A percentile compares a stretch with the other conserved stretches of the same genome.
Conservation (phyloP, 257 asterid genomes). For the Nicotiana attenuata region DNA sequence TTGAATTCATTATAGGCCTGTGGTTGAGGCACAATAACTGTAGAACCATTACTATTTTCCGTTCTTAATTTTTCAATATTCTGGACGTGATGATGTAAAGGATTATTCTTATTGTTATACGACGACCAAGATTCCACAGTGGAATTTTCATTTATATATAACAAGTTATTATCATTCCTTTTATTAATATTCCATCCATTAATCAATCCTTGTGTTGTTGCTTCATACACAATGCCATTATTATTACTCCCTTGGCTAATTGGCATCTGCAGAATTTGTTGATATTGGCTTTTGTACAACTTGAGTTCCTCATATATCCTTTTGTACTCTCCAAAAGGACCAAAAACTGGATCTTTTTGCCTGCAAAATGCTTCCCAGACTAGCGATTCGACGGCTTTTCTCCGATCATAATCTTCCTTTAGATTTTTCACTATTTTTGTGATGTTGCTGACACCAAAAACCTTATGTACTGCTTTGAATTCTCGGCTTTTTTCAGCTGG, state of each 20-base stretch:
- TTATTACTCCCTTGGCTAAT: conserved; percentile 22
- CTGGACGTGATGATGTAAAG: conserved; percentile 22
- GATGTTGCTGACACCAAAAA: conserved; percentile 78
- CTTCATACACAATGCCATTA: conserved; percentile 21
- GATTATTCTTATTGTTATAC: conserved; percentile 18
- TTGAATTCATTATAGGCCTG: conserved; percentile 37
- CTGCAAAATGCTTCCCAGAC: conserved; percentile 81
- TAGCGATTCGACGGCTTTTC: conserved; percentile 55
- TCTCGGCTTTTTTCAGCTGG: conserved; percentile 48
- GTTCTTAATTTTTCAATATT: conserved; percentile 33
- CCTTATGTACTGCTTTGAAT: conserved; percentile 73
- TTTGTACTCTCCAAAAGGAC: conserved; percentile 59
- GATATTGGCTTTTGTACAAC: conserved; percentile 42
- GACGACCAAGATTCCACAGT: conserved; percentile 29
- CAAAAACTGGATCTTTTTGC: conserved; percentile 52
- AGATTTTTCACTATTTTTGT: conserved; percentile 44
- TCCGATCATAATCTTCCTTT: conserved; percentile 41
- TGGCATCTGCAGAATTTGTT: conserved; percentile 1
- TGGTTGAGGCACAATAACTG: conserved; percentile 44
- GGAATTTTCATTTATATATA: conserved; percentile 29
- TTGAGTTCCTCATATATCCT: conserved; percentile 56
- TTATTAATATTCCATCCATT: conserved; percentile 43
- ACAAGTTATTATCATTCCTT: conserved; percentile 8
- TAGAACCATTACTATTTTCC: conserved; percentile 30
- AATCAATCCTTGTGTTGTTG: conserved; percentile 22